phyloP scores from a whole-genome alignment of 148 eudicot genomes.

The Mesembryanthemum crystallinum region DNA sequence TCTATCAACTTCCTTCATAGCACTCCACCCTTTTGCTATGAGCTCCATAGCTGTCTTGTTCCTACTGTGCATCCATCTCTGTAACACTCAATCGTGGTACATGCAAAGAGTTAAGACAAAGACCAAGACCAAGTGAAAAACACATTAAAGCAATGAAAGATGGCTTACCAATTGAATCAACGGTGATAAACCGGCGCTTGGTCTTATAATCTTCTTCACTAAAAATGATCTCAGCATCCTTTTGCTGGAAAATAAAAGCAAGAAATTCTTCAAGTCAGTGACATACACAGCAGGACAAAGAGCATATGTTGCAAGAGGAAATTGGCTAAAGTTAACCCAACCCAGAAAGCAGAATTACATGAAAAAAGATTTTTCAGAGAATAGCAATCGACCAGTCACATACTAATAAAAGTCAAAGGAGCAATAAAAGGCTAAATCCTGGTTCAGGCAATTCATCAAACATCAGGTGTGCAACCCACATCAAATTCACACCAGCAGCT shows the following conservation, averaged over 20 bases:
- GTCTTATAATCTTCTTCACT: conserved; percentile 28
- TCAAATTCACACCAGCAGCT: no score
- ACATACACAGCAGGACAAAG: background rate
- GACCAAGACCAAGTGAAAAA: background rate
- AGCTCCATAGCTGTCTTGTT: conserved; percentile 86
- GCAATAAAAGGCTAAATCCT: background rate
- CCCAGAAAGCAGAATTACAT: conserved; percentile 10
- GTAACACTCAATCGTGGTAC: conserved; percentile 12
- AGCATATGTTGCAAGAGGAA: background rate
- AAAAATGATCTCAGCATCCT: conserved; percentile 46
- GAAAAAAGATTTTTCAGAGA: background rate
- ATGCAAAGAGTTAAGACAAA: conserved; percentile 14
- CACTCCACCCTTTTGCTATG: conserved; percentile 90
- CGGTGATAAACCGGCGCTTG: conserved; percentile 22
- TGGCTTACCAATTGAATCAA: conserved; percentile 39
- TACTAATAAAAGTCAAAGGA: no score
- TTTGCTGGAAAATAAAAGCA: background rate
- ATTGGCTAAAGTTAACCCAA: background rate
- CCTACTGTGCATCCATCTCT: conserved; percentile 87
- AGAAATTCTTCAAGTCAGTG: background rate
- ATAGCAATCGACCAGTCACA: no score
- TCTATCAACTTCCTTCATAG: conserved; percentile 88
- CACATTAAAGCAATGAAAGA: background rate
- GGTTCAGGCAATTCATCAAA: conserved; percentile 23
- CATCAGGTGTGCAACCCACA: conserved; percentile 21